phyloP scores from a whole-genome alignment of 1,284 basidiomycete species.

The Blastosporella zonata region DNA sequence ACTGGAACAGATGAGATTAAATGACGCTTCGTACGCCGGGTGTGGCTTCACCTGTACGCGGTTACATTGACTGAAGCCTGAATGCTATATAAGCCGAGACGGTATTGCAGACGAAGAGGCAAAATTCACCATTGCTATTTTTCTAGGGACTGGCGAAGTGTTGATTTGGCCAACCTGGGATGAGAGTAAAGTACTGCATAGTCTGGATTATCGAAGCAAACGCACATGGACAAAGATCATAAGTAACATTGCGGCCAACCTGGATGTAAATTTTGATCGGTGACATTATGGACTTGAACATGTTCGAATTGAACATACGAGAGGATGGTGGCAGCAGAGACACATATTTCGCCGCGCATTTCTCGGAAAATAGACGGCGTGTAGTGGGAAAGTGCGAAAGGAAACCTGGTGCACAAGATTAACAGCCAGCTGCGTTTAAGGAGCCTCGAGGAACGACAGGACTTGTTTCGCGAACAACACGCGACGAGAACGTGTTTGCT shows the following conservation, averaged over 20 bases:
- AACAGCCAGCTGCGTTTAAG: conserved; percentile 25
- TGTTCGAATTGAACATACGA: conserved; percentile 46
- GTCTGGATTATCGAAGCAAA: conserved; percentile 15
- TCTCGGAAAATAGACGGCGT: conserved; percentile 12
- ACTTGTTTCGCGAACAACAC: conserved; percentile 14
- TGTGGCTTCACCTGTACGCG: conserved; percentile 55
- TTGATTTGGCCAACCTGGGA: conserved; percentile 77
- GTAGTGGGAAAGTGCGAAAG: conserved; percentile 20
- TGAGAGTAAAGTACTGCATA: conserved; percentile 29
- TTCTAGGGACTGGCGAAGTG: conserved; percentile 65
- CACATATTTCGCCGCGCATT: conserved; percentile 72
- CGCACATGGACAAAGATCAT: conserved; percentile 79
- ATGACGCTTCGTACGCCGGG: neutral
- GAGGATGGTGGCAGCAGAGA: conserved; percentile 63
- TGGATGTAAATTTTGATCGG: conserved; percentile 31
- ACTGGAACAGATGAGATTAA: conserved; percentile 31
- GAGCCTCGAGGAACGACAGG: conserved; percentile 18
- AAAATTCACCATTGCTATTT: conserved; percentile 63
- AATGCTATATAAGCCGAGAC: conserved; percentile 19
- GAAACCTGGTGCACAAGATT: conserved; percentile 14
- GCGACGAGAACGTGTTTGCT: conserved; percentile 35
- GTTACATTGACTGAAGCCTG: conserved; percentile 73
- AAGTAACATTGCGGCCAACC: conserved; percentile 62
- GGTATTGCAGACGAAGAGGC: conserved; percentile 3
- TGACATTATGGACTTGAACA: conserved; percentile 7